A percentile compares a stretch with the other conserved stretches of the same genome.
Evolutionary conservation across 225 moss, liverwort and hornwort species (phyloP).

Genomic region (Thuidium tamariscinum): DNA sequence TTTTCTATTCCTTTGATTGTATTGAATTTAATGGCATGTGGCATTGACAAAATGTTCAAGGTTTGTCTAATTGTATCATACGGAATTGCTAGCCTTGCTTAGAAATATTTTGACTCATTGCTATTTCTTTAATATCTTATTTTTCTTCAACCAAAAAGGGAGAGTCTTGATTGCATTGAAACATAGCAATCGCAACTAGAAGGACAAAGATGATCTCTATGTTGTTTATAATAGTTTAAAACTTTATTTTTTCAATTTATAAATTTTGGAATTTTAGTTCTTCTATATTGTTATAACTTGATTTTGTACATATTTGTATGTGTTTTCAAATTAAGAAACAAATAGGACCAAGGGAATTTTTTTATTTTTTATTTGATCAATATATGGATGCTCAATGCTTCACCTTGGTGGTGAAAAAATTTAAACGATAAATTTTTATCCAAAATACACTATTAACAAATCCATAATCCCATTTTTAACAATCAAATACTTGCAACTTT

Average conservation of each 20-base stretch:
- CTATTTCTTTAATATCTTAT: not conserved
- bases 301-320: not conserved
- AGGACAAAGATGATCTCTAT: not conserved
- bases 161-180: not conserved
- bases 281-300: not conserved
- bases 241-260: not conserved
- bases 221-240: not conserved
- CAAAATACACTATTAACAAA: not conserved
- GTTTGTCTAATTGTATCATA: not conserved
- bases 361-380: not conserved
- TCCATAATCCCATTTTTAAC: not conserved
- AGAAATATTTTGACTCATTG: not conserved
- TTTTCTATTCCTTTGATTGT: not conserved
- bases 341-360: not conserved
- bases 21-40: not conserved
- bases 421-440: too few relatives aligned
- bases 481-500: not conserved
- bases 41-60: accelerated
- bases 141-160: not conserved
- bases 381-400: not conserved
- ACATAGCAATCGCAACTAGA: not conserved
- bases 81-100: not conserved
- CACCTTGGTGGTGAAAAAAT: too few relatives aligned
- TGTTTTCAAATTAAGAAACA: not conserved
- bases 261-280: not conserved